Percentiles rank a stretch among this genome's conserved stretches.
Evolutionary conservation across 768 basidiomycete genomes (phyloP).

Genomic region (Pisolithus sp.): DNA sequence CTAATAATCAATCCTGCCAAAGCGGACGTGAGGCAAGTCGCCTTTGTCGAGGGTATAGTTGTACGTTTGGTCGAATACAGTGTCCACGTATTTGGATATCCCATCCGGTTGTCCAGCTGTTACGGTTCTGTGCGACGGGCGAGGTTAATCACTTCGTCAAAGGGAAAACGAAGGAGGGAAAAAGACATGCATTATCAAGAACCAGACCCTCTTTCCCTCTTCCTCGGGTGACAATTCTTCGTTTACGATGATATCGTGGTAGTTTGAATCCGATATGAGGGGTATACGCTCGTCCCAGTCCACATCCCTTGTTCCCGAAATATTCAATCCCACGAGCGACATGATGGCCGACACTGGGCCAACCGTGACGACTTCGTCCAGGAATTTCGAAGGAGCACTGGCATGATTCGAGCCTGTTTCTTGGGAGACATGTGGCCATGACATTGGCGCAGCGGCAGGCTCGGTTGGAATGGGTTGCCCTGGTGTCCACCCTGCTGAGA

Average conservation of each 20-base stretch:
- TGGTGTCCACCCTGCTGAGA: conserved; percentile 77
- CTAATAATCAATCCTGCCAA: conserved; percentile 86
- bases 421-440: conserved; percentile 18
- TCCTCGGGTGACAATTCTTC: conserved; percentile 61
- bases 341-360: conserved; percentile 52
- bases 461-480: conserved; percentile 51
- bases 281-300: conserved; percentile 70
- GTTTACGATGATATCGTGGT: conserved; percentile 60
- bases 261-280: conserved; percentile 81
- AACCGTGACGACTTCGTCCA: conserved; percentile 39
- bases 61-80: conserved; percentile 68
- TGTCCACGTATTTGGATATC: conserved; percentile 63
- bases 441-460: conserved; percentile 6
- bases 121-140: conserved; percentile 38
- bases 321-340: conserved; percentile 59
- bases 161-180: not conserved
- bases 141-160: not conserved
- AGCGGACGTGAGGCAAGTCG: conserved; percentile 67
- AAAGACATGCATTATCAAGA: conserved; percentile 66
- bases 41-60: conserved; percentile 53
- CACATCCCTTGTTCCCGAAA: conserved; percentile 44
- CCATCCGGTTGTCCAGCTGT: conserved; percentile 56
- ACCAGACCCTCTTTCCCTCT: conserved; percentile 67
- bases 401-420: conserved; percentile 17
- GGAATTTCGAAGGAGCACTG: conserved; percentile 13